These are phyloP conservation scores for Rubia tinctorum DNA, from an alignment of 305 asterid genomes.

Conservation along the genomic window DNA sequence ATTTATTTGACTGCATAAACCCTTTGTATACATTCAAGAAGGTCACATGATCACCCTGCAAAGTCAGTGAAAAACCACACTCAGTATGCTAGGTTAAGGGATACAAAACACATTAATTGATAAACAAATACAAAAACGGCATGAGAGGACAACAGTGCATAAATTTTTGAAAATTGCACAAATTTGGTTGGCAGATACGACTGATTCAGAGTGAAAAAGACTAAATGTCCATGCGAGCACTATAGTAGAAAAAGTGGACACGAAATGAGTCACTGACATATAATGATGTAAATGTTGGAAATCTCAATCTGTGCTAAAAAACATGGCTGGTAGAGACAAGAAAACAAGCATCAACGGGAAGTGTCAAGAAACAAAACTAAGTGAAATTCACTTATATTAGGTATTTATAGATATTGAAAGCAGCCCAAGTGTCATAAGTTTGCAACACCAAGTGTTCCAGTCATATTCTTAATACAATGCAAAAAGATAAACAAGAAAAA, in stretches of 20 bases:
- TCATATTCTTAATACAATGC: background rate
- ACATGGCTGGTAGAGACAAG: background rate
- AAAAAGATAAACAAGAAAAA: background rate
- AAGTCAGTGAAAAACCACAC: background rate
- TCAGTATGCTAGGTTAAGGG: background rate
- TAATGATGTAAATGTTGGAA: background rate
- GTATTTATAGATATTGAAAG: background rate
- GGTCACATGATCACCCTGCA: slow-evolving; percentile 95
- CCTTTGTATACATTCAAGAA: slow-evolving; percentile 92
- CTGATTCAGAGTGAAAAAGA: background rate
- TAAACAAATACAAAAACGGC: background rate
- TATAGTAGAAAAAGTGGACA: background rate
- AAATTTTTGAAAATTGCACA: background rate
- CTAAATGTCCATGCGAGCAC: background rate
- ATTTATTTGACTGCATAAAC: slow-evolving; percentile 69
- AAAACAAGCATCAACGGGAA: background rate
- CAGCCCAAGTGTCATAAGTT: background rate
- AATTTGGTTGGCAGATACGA: background rate
- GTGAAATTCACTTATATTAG: background rate
- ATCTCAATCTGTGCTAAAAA: background rate
- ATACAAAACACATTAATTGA: background rate
- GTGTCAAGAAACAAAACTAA: slow-evolving; percentile 4
- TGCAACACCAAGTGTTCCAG: background rate
- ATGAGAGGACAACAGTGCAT: background rate
- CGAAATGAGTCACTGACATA: background rate